These are phyloP conservation scores for Ophiosphaerella korrae DNA, from an alignment of 2,329 filamentous ascomycete genomes.

Conservation along the genomic window DNA sequence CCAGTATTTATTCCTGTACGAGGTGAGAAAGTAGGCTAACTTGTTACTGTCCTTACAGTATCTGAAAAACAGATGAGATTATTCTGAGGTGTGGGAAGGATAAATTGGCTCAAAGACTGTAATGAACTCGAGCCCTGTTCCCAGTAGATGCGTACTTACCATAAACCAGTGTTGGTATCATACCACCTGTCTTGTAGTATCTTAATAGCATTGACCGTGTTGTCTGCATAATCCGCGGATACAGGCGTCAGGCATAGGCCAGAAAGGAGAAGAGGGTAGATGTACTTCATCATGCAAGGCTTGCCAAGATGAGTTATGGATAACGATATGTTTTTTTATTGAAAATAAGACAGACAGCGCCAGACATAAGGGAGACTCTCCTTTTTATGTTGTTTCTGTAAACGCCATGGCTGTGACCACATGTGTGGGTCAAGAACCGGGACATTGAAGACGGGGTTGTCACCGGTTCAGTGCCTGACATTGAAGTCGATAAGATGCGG, in stretches of 20 bases:
- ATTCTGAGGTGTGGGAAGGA: not conserved
- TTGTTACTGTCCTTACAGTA: too few species aligned
- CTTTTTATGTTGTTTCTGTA: constrained; percentile 23
- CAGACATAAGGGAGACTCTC: constrained; percentile 10
- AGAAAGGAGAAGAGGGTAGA: constrained; percentile 16
- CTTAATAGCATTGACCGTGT: constrained; percentile 35
- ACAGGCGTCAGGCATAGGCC: constrained; percentile 16
- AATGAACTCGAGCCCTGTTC: too few species aligned
- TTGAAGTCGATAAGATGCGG: constrained; percentile 23
- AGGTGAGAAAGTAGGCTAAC: constrained; percentile 1
- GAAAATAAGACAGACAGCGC: constrained; percentile 4
- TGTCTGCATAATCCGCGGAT: constrained; percentile 31
- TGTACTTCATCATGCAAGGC: constrained; percentile 26
- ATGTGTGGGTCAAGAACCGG: constrained; percentile 12
- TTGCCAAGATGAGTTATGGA: constrained; percentile 1
- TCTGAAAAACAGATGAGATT: too few species aligned
- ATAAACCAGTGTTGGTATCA: constrained; percentile 38
- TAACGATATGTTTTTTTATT: not conserved
- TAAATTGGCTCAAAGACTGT: not conserved
- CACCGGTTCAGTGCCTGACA: constrained; percentile 15
- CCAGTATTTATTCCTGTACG: constrained; percentile 33
- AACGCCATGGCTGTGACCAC: constrained; percentile 16
- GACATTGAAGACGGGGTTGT: constrained; percentile 14
- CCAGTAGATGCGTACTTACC: constrained; percentile 22
- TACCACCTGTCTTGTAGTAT: constrained; percentile 42